A percentile compares a stretch with the other conserved stretches of the same genome.
These are phyloP conservation scores for Zoysia matrella DNA, from an alignment of 202 grass and related monocot species.

Conservation along the genomic window DNA sequence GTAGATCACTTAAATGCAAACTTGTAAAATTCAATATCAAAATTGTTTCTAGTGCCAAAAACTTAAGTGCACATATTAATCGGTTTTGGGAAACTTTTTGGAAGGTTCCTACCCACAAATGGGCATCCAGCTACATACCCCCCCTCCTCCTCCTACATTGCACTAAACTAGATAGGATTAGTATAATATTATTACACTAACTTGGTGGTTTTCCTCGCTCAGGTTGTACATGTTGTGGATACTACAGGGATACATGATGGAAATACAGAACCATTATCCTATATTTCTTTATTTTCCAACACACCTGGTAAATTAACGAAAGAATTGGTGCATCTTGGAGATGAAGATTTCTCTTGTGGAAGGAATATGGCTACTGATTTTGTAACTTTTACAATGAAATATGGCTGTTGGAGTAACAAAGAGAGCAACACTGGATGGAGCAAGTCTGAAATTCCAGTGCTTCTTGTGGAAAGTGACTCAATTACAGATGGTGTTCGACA, in stretches of 20 bases:
- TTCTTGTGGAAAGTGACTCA: slow-evolving; percentile 83
- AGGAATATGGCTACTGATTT: slow-evolving; percentile 71
- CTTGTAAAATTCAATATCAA: background rate
- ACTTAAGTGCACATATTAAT: background rate
- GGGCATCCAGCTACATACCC: background rate
- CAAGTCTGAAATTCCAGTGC: slow-evolving; percentile 67
- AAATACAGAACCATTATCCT: slow-evolving; percentile 68
- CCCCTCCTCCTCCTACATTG: background rate
- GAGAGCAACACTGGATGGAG: slow-evolving; percentile 67
- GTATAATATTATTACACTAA: slow-evolving; percentile 8
- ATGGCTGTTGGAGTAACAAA: slow-evolving; percentile 84
- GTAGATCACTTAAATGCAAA: background rate
- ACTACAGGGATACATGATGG: slow-evolving; percentile 55
- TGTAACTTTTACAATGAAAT: slow-evolving; percentile 86
- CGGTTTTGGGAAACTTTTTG: background rate
- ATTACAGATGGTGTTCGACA: slow-evolving; percentile 48
- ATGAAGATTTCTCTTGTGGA: slow-evolving; percentile 82
- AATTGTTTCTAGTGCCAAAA: background rate
- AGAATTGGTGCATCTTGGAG: slow-evolving; percentile 64
- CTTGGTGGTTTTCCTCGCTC: slow-evolving; percentile 35
- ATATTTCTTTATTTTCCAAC: slow-evolving; percentile 82
- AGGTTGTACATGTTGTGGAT: slow-evolving; percentile 98
- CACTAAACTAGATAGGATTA: slow-evolving; percentile 12
- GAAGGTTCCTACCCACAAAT: background rate
- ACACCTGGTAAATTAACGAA: slow-evolving; percentile 84